Evolutionary conservation across 2,329 filamentous ascomycete genomes (phyloP).

Genomic region (Fusarium euwallaceae): DNA sequence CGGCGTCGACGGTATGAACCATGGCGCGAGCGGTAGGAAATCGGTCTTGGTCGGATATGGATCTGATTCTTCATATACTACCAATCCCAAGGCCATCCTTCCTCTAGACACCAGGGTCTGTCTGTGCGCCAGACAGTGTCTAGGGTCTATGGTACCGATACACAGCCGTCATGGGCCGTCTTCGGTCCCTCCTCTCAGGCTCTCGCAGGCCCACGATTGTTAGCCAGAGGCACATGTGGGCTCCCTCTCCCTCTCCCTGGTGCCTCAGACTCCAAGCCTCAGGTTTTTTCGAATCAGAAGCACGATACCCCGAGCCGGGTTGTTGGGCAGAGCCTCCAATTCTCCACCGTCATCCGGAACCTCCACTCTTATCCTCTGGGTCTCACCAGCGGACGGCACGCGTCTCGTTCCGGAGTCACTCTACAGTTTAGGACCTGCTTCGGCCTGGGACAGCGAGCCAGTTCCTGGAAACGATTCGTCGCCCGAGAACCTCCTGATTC

Average conservation of each 20-base stretch:
- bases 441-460: conserved; percentile 52
- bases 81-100: not conserved
- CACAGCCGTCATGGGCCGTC: conserved; percentile 20
- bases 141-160: conserved; percentile 20
- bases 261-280: not conserved
- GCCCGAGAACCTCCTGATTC: conserved; percentile 62
- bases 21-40: not conserved
- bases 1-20: not conserved
- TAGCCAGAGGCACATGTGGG: conserved; percentile 6
- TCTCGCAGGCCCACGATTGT: not conserved
- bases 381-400: conserved; percentile 14
- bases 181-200: conserved; percentile 4
- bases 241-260: not conserved
- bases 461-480: conserved; percentile 67
- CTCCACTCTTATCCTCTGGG: conserved; percentile 4
- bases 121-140: conserved; percentile 31
- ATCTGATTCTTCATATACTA: not conserved
- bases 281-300: not conserved
- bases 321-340: not conserved
- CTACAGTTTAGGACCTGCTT: conserved; percentile 51
- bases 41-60: not conserved
- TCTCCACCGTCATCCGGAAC: conserved; percentile 3
- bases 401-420: conserved; percentile 8
- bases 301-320: conserved; percentile 11
- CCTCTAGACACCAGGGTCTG: conserved; percentile 9